phyloP scores from a whole-genome alignment of 2,329 filamentous ascomycete genomes.

The Cercospora zeae-maydis region DNA sequence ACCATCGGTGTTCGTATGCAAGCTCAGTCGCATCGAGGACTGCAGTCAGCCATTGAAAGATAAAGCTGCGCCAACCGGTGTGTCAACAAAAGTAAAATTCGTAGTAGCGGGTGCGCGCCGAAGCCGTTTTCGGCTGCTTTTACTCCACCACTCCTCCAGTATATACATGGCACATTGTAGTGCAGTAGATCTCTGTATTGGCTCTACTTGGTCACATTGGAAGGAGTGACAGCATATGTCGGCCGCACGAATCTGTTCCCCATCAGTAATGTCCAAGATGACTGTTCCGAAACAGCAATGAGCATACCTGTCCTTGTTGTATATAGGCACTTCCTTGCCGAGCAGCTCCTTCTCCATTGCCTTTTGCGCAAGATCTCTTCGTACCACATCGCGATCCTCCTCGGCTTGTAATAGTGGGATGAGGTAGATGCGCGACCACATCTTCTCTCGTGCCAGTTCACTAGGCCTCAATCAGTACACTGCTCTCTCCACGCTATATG shows the following conservation, averaged over 20 bases:
- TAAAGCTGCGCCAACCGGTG: no score
- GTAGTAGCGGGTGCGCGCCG: neutral
- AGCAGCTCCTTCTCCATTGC: slow-evolving; percentile 85
- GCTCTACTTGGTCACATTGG: slow-evolving; percentile 54
- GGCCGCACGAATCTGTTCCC: slow-evolving; percentile 69
- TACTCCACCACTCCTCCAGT: neutral
- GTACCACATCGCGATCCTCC: slow-evolving; percentile 91
- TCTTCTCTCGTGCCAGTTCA: slow-evolving; percentile 93
- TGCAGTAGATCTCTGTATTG: neutral
- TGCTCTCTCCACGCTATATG: neutral
- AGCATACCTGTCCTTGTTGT: slow-evolving; percentile 80
- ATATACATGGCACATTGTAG: slow-evolving; percentile 10
- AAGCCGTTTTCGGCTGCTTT: neutral
- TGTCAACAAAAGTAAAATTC: neutral
- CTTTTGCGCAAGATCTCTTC: slow-evolving; percentile 80
- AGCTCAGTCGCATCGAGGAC: no score
- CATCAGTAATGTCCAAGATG: slow-evolving; percentile 8
- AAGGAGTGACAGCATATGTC: slow-evolving; percentile 70
- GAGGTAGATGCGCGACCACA: slow-evolving; percentile 94
- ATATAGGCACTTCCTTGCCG: slow-evolving; percentile 78
- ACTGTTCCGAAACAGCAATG: neutral
- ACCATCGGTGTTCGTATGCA: no score
- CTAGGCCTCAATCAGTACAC: slow-evolving; percentile 46
- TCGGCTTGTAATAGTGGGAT: slow-evolving; percentile 93
- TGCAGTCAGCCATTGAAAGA: no score